Percentiles rank a stretch among this genome's conserved stretches.
These are phyloP conservation scores for Lachnellula willkommii DNA, from an alignment of 2,329 filamentous ascomycete species.

Conservation along the genomic window DNA sequence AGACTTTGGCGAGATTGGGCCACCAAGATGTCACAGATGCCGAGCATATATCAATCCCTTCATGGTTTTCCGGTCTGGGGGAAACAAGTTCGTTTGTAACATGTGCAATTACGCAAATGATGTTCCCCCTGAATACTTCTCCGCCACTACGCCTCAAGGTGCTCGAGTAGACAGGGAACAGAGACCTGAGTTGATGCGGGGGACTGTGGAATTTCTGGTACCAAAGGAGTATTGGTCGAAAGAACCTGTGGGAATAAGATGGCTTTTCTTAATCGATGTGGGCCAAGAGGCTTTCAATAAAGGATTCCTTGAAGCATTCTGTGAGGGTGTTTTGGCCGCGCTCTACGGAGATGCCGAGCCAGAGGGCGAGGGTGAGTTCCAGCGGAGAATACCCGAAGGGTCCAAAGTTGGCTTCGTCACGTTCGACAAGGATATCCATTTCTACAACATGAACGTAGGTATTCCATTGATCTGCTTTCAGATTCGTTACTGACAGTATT, in stretches of 20 bases:
- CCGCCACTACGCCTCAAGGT: conserved; percentile 80
- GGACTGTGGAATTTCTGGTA: conserved; percentile 93
- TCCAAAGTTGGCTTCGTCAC: conserved; percentile 92
- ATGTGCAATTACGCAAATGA: conserved; percentile 98
- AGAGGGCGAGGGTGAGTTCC: conserved; percentile 44
- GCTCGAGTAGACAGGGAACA: conserved; percentile 82
- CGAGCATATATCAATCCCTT: conserved; percentile 98
- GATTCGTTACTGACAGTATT: conserved; percentile 9
- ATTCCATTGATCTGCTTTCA: neutral
- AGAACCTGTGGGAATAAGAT: conserved; percentile 80
- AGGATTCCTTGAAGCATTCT: conserved; percentile 85
- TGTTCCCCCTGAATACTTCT: conserved; percentile 86
- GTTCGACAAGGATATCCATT: conserved; percentile 94
- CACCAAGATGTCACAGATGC: conserved; percentile 87
- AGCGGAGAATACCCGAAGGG: conserved; percentile 63
- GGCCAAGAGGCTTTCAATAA: conserved; percentile 87
- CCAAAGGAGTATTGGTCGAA: conserved; percentile 99
- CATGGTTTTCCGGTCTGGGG: conserved; percentile 92
- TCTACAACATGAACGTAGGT: conserved; percentile 87
- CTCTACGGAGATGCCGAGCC: conserved; percentile 62
- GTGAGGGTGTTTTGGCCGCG: conserved; percentile 78
- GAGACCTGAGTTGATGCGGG: conserved; percentile 80
- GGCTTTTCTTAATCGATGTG: conserved; percentile 89
- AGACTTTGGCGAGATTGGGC: conserved; percentile 88
- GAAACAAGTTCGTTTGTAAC: conserved; percentile 96